A percentile compares a stretch with the other conserved stretches of the same genome.
Conservation (phyloP, 2,329 filamentous ascomycete species). For the Sporothrix sp. region DNA sequence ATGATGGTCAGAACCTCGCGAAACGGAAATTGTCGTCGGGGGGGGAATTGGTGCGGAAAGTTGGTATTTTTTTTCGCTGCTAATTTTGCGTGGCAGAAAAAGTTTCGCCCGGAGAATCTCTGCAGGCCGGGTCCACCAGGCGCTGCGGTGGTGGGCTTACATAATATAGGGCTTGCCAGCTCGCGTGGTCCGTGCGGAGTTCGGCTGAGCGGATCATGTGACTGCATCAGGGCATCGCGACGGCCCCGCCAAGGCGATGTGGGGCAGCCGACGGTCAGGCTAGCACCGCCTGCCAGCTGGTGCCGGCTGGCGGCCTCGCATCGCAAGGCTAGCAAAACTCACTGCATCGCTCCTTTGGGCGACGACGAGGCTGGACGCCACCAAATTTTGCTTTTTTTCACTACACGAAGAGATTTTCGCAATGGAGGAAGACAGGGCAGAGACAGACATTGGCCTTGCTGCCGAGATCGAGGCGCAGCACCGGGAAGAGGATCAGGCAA, state of each 20-base stretch:
- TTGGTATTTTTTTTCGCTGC: neutral
- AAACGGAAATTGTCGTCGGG: neutral
- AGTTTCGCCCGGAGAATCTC: conserved; percentile 9
- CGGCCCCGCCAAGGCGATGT: too few species aligned
- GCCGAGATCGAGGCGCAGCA: conserved; percentile 46
- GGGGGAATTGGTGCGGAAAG: conserved; percentile 4
- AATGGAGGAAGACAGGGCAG: conserved; percentile 70
- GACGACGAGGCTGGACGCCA: neutral
- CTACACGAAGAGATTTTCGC: neutral
- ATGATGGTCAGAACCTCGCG: conserved; percentile 4
- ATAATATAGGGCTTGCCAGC: conserved; percentile 18
- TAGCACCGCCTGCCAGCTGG: conserved; percentile 10
- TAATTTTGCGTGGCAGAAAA: conserved; percentile 15
- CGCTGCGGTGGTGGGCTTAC: conserved; percentile 16
- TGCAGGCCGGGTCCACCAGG: conserved; percentile 1
- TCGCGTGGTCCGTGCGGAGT: conserved; percentile 2
- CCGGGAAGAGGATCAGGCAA: conserved; percentile 28
- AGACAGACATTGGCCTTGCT: conserved; percentile 60
- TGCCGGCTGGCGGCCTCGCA: conserved; percentile 7
- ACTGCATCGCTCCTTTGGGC: neutral
- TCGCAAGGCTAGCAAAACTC: conserved; percentile 10
- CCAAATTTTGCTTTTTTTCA: neutral
- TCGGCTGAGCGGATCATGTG: neutral
- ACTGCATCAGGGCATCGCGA: neutral
- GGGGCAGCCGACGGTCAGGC: neutral